Evolutionary conservation across 345 rosid genomes (phyloP), one percentile per base, ranked within the genome.

Genomic region (Brassica carinata): DNA sequence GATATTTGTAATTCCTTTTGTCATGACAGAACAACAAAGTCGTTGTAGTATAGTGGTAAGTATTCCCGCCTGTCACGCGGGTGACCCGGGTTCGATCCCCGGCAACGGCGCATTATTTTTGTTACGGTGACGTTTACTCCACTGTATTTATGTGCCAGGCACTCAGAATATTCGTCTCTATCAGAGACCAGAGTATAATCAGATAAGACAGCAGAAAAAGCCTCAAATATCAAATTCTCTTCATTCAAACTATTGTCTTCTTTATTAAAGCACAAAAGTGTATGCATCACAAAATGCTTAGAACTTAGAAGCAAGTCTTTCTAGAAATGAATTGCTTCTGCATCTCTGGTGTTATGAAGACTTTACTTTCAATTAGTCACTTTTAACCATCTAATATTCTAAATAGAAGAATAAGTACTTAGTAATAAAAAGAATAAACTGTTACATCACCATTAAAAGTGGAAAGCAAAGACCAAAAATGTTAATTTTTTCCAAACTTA

Each of bases 41-140:
- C 92, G 97, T 94, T 90, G 97, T 91, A 91, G 95, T 92, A 91
- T 91, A 87, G 98, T 88, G 97, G 96, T 91, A 0, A 90, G 94
- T 88, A 90, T 91, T 85, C 87, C 91, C 88, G 93, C 87, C 97
- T 90, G 94, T 93, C 99, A 95, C 91, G 90, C 90, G 88, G 95
- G 94, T 43, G 97, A 88, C 98, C 94, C 92, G 96, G 87, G 96
- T 90, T 93, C 98, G 98, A 91, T 89, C 90, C 79, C 80, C 83
- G 80, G 80, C 76, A 80, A 70, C 83, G 83, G 83, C 80, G 83
- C 8, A 19, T 63, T 69, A 10, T 34, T 31, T 15, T n/a, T 14
- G 19, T 69, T 5, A n/a, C 57, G 18, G 15, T 14, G 18, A 53
- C 19, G 58, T 53, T 48, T n/a, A 6, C 18, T 5, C 58, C 58